Evolutionary conservation across 2,329 filamentous ascomycete species (phyloP).

Genomic region (Claviceps digitariae): DNA sequence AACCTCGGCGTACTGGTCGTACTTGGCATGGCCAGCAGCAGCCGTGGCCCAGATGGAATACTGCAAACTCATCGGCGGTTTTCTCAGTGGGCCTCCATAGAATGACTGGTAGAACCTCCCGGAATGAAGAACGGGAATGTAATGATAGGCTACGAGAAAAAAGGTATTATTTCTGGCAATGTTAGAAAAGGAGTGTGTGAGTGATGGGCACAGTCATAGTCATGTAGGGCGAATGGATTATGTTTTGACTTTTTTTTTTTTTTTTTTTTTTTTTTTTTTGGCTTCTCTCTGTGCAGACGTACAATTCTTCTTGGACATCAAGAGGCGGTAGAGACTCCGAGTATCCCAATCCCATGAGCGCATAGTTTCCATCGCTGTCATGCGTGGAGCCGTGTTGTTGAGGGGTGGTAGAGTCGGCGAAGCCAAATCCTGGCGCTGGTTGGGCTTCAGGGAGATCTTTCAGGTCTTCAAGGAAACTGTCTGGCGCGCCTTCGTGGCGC

Average conservation of each 20-base stretch:
- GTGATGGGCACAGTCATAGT: no score
- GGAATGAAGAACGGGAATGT: constrained; percentile 65
- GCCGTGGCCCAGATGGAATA: constrained; percentile 85
- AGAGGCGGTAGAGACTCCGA: constrained; percentile 69
- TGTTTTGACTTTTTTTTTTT: not conserved
- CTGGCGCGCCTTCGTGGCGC: constrained; percentile 4
- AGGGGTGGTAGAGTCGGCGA: constrained; percentile 7
- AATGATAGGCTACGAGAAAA: constrained; percentile 61
- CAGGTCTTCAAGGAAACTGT: constrained; percentile 3
- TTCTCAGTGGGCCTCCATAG: constrained; percentile 56
- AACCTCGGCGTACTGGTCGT: constrained; percentile 55
- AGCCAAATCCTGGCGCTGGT: constrained; percentile 6
- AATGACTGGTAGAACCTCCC: constrained; percentile 62
- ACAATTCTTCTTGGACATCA: constrained; percentile 75
- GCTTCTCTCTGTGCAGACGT: constrained; percentile 17
- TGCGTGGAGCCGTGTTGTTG: constrained; percentile 7
- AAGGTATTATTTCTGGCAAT: constrained; percentile 51
- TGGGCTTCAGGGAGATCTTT: constrained; percentile 3
- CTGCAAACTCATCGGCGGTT: constrained; percentile 69
- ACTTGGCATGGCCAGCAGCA: constrained; percentile 58
- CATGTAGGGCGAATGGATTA: no score
- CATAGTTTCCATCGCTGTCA: constrained; percentile 5
- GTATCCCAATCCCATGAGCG: constrained; percentile 63
- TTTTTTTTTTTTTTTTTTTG: not conserved
- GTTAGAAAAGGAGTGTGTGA: not conserved